Conservation (phyloP, 176 grass and related monocot species). For the Rhynchospora tenuis region DNA sequence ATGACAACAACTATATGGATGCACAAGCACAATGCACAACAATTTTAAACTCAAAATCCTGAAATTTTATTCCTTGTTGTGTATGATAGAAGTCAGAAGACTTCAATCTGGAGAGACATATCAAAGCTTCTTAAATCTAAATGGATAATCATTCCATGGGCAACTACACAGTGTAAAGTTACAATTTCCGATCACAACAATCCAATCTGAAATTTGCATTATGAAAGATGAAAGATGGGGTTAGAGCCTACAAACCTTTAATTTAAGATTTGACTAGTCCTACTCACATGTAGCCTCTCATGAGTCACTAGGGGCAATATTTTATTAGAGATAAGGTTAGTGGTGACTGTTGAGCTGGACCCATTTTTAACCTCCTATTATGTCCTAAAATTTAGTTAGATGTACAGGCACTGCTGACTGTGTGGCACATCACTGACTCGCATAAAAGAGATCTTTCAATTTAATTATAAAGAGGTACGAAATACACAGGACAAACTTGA, state of each 20-base stretch:
- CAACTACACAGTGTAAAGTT: not conserved
- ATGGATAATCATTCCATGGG: not conserved
- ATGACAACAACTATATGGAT: too few species aligned
- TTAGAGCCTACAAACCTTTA: constrained; percentile 3
- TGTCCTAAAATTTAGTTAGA: not conserved
- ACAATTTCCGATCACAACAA: constrained; percentile 3
- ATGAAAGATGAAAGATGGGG: not conserved
- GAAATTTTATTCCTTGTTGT: not conserved
- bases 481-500: not conserved
- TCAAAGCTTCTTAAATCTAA: not conserved
- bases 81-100: too few species aligned
- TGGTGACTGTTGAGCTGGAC: constrained; percentile 4
- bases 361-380: constrained; percentile 18
- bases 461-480: not conserved
- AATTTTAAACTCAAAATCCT: not conserved
- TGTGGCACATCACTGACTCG: not conserved
- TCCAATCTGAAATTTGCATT: constrained; percentile 11
- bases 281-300: constrained; percentile 2
- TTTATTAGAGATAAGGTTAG: constrained; percentile 1
- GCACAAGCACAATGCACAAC: not conserved
- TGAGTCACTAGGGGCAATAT: constrained; percentile 26
- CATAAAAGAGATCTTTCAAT: not conserved
- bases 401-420: not conserved
- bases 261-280: constrained; percentile 19
- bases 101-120: not conserved